Evolutionary conservation across 2,329 filamentous ascomycete genomes (phyloP), one percentile per base, ranked within the genome.

Genomic region (Cadophora sp.): DNA sequence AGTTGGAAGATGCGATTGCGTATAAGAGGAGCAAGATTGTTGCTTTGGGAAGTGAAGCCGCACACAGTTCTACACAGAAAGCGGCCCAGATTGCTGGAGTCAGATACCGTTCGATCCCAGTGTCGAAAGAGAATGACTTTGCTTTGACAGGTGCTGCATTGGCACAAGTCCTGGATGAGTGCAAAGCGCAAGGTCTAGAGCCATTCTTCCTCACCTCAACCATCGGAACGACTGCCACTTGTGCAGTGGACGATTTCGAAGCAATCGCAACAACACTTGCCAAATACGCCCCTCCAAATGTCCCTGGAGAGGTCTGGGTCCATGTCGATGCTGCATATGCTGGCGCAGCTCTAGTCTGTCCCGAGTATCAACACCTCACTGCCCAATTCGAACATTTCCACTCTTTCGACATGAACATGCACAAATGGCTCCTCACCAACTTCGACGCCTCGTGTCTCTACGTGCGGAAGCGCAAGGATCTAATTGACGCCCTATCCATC

Each of bases 401-500:
- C 82, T 94, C 90, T 71, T 97, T 97, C 85, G 90, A 97, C 80
- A 88, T 95, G 82, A 98, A 97, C 83, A 91, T 97, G 87, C 94
- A 97, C 84, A 98, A 98, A 82, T 97, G 95, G 95, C 84, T 97
- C 58, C 88, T 97, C 20, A 94, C 93, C 66, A 97, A 97, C 80
- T 97, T 97, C 75, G 95, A 98, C 78, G 86, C 84, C 74, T 93
- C 91, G 64, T 91, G 91, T 71, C 85, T 97, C 55, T 98, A 88
- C 80, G 89, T 97, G 59, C 89, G 90, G 70, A 85, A 89, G 74
- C 87, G 94, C 18, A 81, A 83, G 64, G 89, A 94, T 80, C 86
- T 98, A n/a, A 93, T 91, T 51, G 85, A 90, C 68, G 91, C 94
- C 0, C 85, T 97, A 50, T 89, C 87, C 76, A 91, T 96, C 76